Conservation (phyloP, 164 flowering plant species). For the Echeveria elegans region DNA sequence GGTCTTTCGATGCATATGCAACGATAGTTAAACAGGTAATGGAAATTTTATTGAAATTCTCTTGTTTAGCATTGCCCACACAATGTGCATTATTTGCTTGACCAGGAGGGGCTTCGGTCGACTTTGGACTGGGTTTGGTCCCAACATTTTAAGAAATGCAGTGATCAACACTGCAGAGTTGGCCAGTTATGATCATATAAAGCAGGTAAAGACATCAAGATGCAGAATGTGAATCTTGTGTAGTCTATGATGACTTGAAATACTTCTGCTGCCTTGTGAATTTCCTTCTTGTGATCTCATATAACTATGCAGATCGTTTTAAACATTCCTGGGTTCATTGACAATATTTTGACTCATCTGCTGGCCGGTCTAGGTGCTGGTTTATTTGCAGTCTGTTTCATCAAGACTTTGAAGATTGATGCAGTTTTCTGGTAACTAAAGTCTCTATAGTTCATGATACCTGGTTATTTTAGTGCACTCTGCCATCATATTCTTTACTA, state of each 20-base stretch:
- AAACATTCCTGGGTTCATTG: constrained; percentile 85
- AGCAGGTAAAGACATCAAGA: constrained; percentile 38
- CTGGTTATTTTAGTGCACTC: no score
- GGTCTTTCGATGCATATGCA: constrained; percentile 76
- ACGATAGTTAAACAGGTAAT: constrained; percentile 71
- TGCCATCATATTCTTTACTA: background rate
- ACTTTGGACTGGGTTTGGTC: constrained; percentile 97
- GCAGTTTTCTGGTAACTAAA: constrained; percentile 23
- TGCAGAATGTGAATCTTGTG: constrained; percentile 5
- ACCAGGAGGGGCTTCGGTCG: constrained; percentile 76
- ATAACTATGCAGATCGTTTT: constrained; percentile 62
- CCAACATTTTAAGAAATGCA: constrained; percentile 87
- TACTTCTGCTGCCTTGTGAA: background rate
- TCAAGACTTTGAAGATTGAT: constrained; percentile 75
- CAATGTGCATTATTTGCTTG: constrained; percentile 10
- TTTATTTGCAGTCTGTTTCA: constrained; percentile 89
- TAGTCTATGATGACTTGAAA: background rate
- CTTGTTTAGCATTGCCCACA: background rate
- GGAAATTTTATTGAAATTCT: background rate
- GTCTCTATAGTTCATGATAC: background rate
- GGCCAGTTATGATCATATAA: constrained; percentile 96
- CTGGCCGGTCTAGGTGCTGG: constrained; percentile 97
- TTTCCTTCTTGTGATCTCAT: constrained; percentile 15
- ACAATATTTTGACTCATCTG: constrained; percentile 72
- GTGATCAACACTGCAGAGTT: constrained; percentile 93